Evolutionary conservation across 371 early-diverging fungal genomes (phyloP), one percentile per base, ranked within the genome.

Genomic region (Zancudomyces culisetae): DNA sequence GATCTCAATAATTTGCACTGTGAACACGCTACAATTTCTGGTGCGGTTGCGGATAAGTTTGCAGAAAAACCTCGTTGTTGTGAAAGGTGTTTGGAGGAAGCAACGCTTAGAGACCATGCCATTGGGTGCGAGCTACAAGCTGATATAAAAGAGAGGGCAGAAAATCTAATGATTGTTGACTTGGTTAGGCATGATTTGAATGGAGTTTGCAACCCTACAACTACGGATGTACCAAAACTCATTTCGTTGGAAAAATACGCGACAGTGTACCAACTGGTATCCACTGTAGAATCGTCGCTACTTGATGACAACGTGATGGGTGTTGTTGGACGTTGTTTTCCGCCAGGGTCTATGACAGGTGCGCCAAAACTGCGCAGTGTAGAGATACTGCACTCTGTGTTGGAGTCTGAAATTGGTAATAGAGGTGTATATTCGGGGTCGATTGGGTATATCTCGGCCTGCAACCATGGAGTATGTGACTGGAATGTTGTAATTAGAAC

Each of bases 121-220:
- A 57, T 78, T 0, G 69, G 75, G 15, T 61, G 66, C 13, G 63
- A 54, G 2, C 58, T 93, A 43, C 75, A 74, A 58, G 62, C 60
- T 30, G 80, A 82, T 64, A 79, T 85, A 48, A 97, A 97, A 61
- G 91, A 93, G 61, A 73, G 86, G 4, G 87, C 92, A 0, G 97
- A 97, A 60, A 94, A 95, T 60, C 66, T 97, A 30, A 97, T 97
- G 97, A 94, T 94, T 60, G 97, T 96, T 0, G 97, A 96, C 62
- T 66, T 94, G 62, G 86, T 94, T 46, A 83, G 97, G 27, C 90
- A 97, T 58, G 97, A 97, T 52, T 69, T 97, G 27, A 70, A 65
- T 51, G 18, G 21, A 22, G 74, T 79, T 22, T 78, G 79, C 58
- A 58, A 65, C 10, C 83, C 85, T 0, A 58, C 58, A 24, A 74